A percentile compares a stretch with the other conserved stretches of the same genome.
These are phyloP conservation scores for Ophiostoma perfectum DNA, from an alignment of 2,329 filamentous ascomycete species.

Conservation along the genomic window DNA sequence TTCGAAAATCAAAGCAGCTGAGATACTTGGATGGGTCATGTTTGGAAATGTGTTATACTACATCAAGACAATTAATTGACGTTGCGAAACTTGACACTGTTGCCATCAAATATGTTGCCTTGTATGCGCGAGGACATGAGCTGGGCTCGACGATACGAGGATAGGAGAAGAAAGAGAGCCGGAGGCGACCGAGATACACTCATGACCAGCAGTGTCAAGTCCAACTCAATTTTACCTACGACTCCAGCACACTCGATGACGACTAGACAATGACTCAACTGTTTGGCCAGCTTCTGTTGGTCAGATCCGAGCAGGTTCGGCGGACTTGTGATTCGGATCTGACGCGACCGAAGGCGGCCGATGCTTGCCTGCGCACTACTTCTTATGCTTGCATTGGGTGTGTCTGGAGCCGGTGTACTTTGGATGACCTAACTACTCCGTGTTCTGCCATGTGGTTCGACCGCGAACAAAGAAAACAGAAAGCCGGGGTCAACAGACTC, in stretches of 20 bases:
- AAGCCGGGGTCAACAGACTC: not conserved
- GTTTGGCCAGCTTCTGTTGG: not conserved
- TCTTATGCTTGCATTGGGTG: not conserved
- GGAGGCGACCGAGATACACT: too few species aligned
- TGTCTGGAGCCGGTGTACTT: not conserved
- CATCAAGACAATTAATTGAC: not conserved
- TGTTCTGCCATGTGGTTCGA: conserved; percentile 3
- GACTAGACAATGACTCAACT: not conserved
- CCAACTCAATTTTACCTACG: too few species aligned
- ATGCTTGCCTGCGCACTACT: not conserved
- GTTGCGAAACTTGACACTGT: not conserved
- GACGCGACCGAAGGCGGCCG: not conserved
- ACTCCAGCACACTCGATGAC: not conserved
- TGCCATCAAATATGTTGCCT: not conserved
- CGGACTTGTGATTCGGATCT: not conserved
- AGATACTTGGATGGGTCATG: not conserved
- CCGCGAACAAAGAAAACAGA: not conserved
- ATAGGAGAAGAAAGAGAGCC: too few species aligned
- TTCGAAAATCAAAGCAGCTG: not conserved
- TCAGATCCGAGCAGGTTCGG: not conserved
- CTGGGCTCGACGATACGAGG: not conserved
- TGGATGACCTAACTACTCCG: not conserved
- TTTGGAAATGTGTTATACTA: not conserved
- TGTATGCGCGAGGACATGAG: not conserved
- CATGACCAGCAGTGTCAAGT: too few species aligned